Evolutionary conservation across 768 basidiomycete species (phyloP).

Genomic region (Leucosporidium creatinivorum): DNA sequence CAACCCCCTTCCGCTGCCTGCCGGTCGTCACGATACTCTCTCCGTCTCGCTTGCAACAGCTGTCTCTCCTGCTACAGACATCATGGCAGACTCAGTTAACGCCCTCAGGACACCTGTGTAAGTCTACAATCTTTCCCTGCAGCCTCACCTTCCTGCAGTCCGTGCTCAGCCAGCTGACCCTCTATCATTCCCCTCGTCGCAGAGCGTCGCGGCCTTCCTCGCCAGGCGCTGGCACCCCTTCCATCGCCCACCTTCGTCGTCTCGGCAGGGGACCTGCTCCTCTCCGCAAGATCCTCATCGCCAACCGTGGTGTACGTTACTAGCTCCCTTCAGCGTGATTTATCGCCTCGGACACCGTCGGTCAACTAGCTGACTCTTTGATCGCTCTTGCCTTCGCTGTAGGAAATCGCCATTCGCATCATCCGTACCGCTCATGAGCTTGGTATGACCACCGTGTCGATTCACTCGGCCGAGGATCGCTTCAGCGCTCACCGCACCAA

Average conservation of each 20-base stretch:
- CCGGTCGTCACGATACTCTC: too few species aligned
- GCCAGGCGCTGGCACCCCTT: background rate
- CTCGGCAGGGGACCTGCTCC: background rate
- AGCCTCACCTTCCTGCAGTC: background rate
- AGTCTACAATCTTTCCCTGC: background rate
- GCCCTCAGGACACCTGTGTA: constrained; percentile 15
- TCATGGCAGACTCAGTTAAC: background rate
- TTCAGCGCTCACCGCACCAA: constrained; percentile 97
- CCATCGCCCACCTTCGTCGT: background rate
- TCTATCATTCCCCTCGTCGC: background rate
- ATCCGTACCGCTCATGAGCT: constrained; percentile 87
- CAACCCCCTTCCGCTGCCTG: too few species aligned
- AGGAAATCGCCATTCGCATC: constrained; percentile 95
- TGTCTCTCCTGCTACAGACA: too few species aligned
- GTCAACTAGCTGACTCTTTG: background rate
- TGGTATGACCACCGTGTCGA: constrained; percentile 98
- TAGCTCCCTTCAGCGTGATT: background rate
- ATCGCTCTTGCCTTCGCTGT: background rate
- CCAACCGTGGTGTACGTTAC: constrained; percentile 42
- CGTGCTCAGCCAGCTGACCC: background rate
- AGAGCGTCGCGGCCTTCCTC: constrained; percentile 14
- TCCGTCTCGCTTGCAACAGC: too few species aligned
- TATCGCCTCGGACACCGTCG: background rate
- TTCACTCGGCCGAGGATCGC: constrained; percentile 95
- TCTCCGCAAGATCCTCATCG: constrained; percentile 42